phyloP scores from a whole-genome alignment of 352 stramenopile genomes.

The Aphanomyces invadans region DNA sequence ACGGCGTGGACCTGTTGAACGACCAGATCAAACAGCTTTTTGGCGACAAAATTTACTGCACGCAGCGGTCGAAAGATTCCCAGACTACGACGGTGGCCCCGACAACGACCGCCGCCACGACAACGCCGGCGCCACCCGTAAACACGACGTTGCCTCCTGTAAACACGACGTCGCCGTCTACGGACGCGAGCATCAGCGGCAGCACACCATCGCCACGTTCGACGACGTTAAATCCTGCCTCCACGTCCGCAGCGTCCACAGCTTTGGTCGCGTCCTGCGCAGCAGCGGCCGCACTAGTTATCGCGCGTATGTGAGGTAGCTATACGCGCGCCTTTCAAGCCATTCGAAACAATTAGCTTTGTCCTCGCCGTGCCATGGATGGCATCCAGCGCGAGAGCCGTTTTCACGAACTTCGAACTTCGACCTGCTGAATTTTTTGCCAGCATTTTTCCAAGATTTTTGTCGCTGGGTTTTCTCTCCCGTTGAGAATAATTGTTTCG shows the following conservation, averaged over 20 bases:
- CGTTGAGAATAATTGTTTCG: too few relatives aligned
- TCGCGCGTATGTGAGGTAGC: too few relatives aligned
- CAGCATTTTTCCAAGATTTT: too few relatives aligned
- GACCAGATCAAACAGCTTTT: constrained; percentile 12
- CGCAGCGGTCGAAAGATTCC: constrained; percentile 16
- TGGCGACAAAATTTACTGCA: constrained; percentile 21
- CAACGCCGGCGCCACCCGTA: neutral
- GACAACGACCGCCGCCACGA: neutral
- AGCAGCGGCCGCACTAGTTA: neutral
- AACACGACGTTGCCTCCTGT: too few relatives aligned
- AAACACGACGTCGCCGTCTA: neutral
- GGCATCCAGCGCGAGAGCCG: too few relatives aligned
- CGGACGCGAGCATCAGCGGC: neutral
- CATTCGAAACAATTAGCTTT: too few relatives aligned
- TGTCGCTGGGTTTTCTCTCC: too few relatives aligned
- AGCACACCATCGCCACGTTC: neutral
- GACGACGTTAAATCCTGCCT: neutral
- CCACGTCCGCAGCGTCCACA: neutral
- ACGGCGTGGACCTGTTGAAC: constrained; percentile 11
- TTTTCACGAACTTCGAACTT: too few relatives aligned
- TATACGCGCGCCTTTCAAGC: too few relatives aligned
- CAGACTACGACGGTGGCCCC: constrained; percentile 10
- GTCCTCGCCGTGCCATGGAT: too few relatives aligned
- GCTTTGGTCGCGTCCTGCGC: neutral
- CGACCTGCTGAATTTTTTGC: too few relatives aligned